phyloP scores from a whole-genome alignment of 352 stramenopile species.

The Phytophthora hybrid region DNA sequence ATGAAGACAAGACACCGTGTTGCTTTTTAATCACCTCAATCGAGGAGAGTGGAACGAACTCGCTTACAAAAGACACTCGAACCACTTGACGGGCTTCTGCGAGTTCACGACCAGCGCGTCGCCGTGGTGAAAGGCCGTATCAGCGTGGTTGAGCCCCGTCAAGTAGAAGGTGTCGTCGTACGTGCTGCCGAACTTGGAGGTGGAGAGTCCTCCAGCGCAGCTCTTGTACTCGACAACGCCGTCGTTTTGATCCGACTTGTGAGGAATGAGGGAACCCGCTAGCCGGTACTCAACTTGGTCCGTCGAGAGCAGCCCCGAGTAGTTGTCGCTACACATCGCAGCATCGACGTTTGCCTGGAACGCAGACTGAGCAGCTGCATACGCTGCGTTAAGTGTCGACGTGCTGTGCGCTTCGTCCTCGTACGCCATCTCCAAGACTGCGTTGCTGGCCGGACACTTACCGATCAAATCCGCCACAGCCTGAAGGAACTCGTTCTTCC shows the following conservation, averaged over 20 bases:
- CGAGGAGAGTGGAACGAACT: neutral
- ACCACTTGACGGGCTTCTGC: constrained; percentile 49
- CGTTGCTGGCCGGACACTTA: constrained; percentile 33
- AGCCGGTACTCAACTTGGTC: constrained; percentile 30
- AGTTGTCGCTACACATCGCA: constrained; percentile 44
- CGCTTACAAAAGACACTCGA: constrained; percentile 36
- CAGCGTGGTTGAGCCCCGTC: constrained; percentile 46
- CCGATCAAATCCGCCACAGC: constrained; percentile 38
- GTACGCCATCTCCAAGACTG: constrained; percentile 30
- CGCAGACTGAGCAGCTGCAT: constrained; percentile 26
- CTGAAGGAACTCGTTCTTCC: constrained; percentile 27
- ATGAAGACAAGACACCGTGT: neutral
- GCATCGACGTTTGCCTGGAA: constrained; percentile 39
- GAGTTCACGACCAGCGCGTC: constrained; percentile 43
- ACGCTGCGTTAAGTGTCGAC: constrained; percentile 22
- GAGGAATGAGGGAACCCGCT: constrained; percentile 27
- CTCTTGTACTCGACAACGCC: constrained; percentile 48
- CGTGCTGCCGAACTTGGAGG: constrained; percentile 35
- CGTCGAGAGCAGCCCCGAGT: constrained; percentile 39
- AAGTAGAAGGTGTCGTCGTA: constrained; percentile 41
- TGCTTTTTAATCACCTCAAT: neutral
- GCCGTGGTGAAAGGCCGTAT: constrained; percentile 48
- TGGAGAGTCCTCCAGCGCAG: constrained; percentile 34
- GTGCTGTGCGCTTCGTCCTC: constrained; percentile 28
- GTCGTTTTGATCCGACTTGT: constrained; percentile 41